A percentile compares a stretch with the other conserved stretches of the same genome.
phyloP scores from a whole-genome alignment of 768 basidiomycete genomes.

The Pleurotus tuoliensis region DNA sequence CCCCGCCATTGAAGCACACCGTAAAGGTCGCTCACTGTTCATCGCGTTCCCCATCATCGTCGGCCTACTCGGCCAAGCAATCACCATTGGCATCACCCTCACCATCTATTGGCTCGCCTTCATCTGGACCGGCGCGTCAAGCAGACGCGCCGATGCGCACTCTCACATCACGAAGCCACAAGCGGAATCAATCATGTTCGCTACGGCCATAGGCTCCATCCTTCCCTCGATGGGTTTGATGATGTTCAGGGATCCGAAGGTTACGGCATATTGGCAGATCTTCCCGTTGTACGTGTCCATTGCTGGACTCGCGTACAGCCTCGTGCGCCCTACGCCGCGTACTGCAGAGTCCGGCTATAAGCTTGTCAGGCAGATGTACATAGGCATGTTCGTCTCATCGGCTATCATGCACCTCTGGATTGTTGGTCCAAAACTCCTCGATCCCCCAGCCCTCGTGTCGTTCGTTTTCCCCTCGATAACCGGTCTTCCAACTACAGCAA shows the following conservation, averaged over 20 bases:
- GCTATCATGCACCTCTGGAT: constrained; percentile 39
- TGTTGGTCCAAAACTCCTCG: constrained; percentile 30
- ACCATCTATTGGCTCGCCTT: constrained; percentile 48
- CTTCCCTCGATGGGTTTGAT: constrained; percentile 48
- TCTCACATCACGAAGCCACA: constrained; percentile 36
- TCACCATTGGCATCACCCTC: constrained; percentile 38
- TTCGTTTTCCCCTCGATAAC: constrained; percentile 34
- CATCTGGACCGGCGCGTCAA: constrained; percentile 31
- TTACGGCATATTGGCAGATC: constrained; percentile 53
- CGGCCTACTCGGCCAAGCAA: constrained; percentile 36
- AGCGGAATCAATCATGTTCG: constrained; percentile 51
- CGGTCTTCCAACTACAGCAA: constrained; percentile 17
- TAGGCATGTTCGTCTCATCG: constrained; percentile 35
- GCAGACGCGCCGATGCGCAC: constrained; percentile 9
- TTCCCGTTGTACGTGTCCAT: constrained; percentile 46
- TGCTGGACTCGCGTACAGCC: constrained; percentile 34
- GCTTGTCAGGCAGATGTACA: constrained; percentile 33
- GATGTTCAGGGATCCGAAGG: constrained; percentile 30
- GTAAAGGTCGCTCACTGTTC: constrained; percentile 27
- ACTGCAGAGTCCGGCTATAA: constrained; percentile 31
- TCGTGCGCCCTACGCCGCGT: constrained; percentile 31
- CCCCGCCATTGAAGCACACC: constrained; percentile 40
- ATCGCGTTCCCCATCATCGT: constrained; percentile 39
- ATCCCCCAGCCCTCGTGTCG: constrained; percentile 25
- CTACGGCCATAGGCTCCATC: constrained; percentile 36